Conservation (phyloP, 305 asterid species). For the Solanum hybrid region DNA sequence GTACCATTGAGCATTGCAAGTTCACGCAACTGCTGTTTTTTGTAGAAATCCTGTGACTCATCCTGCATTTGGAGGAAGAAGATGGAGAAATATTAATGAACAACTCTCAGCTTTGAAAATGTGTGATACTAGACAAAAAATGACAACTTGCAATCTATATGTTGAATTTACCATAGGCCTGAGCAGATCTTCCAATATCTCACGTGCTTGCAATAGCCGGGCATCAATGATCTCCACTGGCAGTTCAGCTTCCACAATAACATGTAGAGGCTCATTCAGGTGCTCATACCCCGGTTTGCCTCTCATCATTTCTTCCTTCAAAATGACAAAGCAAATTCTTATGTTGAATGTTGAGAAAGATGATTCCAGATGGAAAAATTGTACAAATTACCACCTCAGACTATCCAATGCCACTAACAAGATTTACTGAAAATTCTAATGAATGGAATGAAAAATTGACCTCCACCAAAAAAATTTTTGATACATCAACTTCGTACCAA, state of each 20-base stretch:
- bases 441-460: background rate
- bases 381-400: background rate
- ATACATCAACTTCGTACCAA: background rate
- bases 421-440: background rate
- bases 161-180: constrained; percentile 67
- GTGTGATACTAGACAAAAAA: background rate
- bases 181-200: constrained; percentile 86
- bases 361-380: background rate
- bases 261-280: constrained; percentile 92
- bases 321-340: constrained; percentile 9
- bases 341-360: background rate
- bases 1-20: constrained; percentile 92
- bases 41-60: constrained; percentile 79
- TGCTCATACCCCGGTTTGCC: constrained; percentile 98
- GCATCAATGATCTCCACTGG: constrained; percentile 92
- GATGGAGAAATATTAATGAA: background rate
- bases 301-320: constrained; percentile 97
- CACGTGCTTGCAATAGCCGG: constrained; percentile 87
- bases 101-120: background rate
- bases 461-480: background rate
- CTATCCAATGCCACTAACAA: background rate
- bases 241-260: constrained; percentile 87
- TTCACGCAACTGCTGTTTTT: constrained; percentile 90
- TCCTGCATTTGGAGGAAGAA: constrained; percentile 44
- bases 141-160: background rate